A percentile compares a stretch with the other conserved stretches of the same genome.
Conservation (phyloP, 257 asterid genomes). For the Scutellaria minor region DNA sequence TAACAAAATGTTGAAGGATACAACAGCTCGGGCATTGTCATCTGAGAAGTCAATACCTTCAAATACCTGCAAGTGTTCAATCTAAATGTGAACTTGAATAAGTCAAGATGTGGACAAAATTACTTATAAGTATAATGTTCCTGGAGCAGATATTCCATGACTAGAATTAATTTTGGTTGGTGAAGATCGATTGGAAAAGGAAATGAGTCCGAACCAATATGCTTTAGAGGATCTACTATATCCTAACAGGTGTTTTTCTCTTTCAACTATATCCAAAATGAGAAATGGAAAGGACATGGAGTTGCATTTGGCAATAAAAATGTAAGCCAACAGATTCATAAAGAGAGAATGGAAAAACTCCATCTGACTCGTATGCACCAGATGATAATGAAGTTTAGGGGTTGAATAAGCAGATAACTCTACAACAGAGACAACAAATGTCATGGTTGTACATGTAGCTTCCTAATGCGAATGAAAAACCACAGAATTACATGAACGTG, state of each 20-base stretch:
- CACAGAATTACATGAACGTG: background rate
- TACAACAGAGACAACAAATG: conserved; percentile 5
- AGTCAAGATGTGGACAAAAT: conserved; percentile 14
- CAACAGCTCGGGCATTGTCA: conserved; percentile 95
- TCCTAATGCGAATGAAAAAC: background rate
- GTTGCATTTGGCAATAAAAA: conserved; percentile 1
- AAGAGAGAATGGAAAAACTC: conserved; percentile 2
- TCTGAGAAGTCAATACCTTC: conserved; percentile 99
- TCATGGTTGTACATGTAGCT: background rate
- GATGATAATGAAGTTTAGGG: conserved; percentile 11
- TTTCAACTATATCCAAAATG: background rate
- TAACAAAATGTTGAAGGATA: conserved; percentile 62
- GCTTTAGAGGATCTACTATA: background rate
- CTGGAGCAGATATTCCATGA: background rate
- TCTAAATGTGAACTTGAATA: conserved; percentile 23
- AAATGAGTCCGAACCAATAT: background rate
- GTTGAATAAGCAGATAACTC: conserved; percentile 21
- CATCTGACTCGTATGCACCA: conserved; percentile 21
- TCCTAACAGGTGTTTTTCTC: background rate
- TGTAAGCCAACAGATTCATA: background rate
- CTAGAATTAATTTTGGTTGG: background rate
- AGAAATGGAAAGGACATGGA: conserved; percentile 5
- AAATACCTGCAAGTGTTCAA: conserved; percentile 67
- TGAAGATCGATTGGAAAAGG: too few relatives aligned
- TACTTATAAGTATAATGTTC: background rate